Base-by-base conservation (phyloP, 2,329 filamentous ascomycete species). In the Verticillium nonalfalfae region DNA sequence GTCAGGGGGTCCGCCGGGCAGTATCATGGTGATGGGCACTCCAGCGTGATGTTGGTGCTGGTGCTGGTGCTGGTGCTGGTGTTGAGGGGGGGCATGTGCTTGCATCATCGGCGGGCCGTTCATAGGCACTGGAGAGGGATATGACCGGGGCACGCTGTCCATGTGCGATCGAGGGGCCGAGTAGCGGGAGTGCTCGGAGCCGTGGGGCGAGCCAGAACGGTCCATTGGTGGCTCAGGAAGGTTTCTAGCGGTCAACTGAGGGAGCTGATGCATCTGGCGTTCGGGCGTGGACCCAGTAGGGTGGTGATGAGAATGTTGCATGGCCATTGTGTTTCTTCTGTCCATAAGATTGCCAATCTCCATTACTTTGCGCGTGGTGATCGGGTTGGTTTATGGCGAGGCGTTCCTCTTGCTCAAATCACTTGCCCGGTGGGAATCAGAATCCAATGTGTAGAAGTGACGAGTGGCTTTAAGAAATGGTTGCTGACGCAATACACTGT, bases 131-230 rank as follows among this genome's bases (percentile, higher is more conserved):
- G 83, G 82, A 7, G 83, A 85, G 58, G 80, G 79, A 66, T 85
- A 86, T 1, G 80, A 75, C 63, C 81, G 75, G 15, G 75, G 74
- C 66, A 81, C 75, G 62, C 76, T 78, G 68, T 80, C 76, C 64
- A 79, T 70, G 5, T 70, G 65, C 6, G 71, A 78, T 52, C 75
- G 74, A 56, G 75, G 78, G 4, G 58, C 58, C 2, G 83, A 84
- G 70, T 83, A 84, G 62, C 82, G 79, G 5, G 83, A 85, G 70
- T 83, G 80, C 66, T 86, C 84, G 14, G 84, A 86, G 61, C 82
- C 82, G 72, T 86, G 84, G 10, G 84, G 83, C 7, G 84, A 86
- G 66, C 78, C 80, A 57, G 82, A 79, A 62, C 83, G 80, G 61
- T 86, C 83, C 69, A 85, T 78, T 15, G 71, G 66, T 9, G 63